Evolutionary conservation across 768 basidiomycete species (phyloP).

Genomic region (Mycena alexandri): DNA sequence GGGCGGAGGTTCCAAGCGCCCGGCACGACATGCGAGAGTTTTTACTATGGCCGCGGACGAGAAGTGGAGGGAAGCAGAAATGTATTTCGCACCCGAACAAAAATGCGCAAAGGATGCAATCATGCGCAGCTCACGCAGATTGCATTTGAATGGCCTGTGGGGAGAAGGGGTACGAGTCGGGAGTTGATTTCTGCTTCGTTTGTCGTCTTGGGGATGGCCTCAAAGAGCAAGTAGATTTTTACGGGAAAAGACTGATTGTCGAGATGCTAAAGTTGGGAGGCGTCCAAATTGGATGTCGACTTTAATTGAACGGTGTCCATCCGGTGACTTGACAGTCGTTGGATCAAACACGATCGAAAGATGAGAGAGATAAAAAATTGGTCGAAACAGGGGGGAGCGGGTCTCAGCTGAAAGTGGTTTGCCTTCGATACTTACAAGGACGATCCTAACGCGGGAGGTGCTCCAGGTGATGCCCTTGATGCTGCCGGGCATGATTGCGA

Average conservation of each 20-base stretch:
- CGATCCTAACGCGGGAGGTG: background rate
- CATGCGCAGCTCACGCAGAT: conserved; percentile 7
- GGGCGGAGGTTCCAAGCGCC: background rate
- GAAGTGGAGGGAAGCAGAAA: background rate
- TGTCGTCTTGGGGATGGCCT: conserved; percentile 8
- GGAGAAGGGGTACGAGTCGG: too few relatives aligned
- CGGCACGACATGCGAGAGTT: too few relatives aligned
- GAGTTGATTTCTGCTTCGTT: background rate
- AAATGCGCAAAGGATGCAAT: background rate
- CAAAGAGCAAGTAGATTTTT: background rate
- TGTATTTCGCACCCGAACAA: background rate
- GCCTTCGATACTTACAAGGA: background rate
- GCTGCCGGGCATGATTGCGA: conserved; percentile 6
- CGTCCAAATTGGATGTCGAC: conserved; percentile 15
- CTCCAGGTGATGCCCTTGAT: conserved; percentile 21
- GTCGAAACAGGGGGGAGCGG: too few relatives aligned
- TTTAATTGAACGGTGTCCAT: conserved; percentile 23
- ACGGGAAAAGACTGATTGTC: background rate
- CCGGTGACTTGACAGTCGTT: conserved; percentile 10
- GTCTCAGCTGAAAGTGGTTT: background rate
- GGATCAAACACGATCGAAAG: conserved; percentile 21
- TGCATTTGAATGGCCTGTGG: too few relatives aligned
- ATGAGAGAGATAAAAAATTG: background rate
- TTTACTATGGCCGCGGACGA: background rate
- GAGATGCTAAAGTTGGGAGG: background rate